Evolutionary conservation across 305 asterid genomes (phyloP).

Genomic region (Solanum hybrid): DNA sequence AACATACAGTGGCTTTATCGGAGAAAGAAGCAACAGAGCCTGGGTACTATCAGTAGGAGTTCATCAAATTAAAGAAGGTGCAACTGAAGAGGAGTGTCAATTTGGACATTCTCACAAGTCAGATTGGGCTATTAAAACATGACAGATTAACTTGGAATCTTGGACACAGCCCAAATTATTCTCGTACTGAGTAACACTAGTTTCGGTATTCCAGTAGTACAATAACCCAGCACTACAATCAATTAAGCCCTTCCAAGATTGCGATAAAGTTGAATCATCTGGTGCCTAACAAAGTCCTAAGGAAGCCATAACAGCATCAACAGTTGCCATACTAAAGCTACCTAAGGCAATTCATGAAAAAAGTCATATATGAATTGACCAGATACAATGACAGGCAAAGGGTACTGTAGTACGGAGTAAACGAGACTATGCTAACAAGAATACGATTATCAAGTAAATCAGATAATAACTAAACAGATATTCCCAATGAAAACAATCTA

Average conservation of each 20-base stretch:
- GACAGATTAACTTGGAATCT: not conserved
- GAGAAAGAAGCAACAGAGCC: not conserved
- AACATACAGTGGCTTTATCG: not conserved
- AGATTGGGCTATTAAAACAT: not conserved
- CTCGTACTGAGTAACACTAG: conserved; percentile 64
- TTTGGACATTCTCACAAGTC: not conserved
- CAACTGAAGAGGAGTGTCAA: not conserved
- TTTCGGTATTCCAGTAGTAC: conserved; percentile 86
- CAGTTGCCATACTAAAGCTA: conserved; percentile 40
- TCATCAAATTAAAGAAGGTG: not conserved
- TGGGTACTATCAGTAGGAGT: not conserved
- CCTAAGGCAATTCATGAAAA: not conserved
- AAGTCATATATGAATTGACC: not conserved
- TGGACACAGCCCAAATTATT: conserved; percentile 7
- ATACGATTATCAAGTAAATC: not conserved
- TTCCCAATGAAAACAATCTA: not conserved
- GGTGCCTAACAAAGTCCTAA: conserved; percentile 79
- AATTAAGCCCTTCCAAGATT: conserved; percentile 86
- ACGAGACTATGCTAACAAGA: not conserved
- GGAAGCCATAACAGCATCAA: conserved; percentile 49
- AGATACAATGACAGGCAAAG: not conserved
- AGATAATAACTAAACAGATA: not conserved
- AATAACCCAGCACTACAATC: conserved; percentile 62
- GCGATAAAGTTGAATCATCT: conserved; percentile 76
- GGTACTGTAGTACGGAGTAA: not conserved